These are phyloP conservation scores for Neocucurbitaria cava DNA, from an alignment of 2,329 filamentous ascomycete species.

Conservation along the genomic window DNA sequence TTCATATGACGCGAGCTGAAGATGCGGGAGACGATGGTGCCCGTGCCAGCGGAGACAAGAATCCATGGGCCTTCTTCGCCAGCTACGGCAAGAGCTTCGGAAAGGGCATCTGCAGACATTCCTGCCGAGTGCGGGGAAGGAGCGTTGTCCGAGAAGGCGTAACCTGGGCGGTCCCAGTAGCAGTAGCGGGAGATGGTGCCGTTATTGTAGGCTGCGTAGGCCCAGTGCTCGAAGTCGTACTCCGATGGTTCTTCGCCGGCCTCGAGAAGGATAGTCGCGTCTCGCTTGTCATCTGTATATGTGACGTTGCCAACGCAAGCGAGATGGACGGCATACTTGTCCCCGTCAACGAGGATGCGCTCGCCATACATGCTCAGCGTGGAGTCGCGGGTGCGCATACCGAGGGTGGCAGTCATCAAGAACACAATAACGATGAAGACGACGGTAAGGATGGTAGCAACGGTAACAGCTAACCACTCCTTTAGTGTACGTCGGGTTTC, in stretches of 20 bases:
- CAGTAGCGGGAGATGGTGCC: slow-evolving; percentile 89
- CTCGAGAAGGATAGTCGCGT: slow-evolving; percentile 87
- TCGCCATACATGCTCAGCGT: slow-evolving; percentile 76
- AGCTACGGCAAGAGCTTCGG: slow-evolving; percentile 80
- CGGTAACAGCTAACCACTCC: slow-evolving; percentile 83
- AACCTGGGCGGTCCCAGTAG: slow-evolving; percentile 91
- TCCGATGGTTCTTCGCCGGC: slow-evolving; percentile 82
- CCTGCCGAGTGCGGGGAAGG: slow-evolving; percentile 92
- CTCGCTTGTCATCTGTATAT: slow-evolving; percentile 60
- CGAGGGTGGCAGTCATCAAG: slow-evolving; percentile 79
- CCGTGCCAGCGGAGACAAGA: slow-evolving; percentile 83
- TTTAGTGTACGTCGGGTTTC: slow-evolving; percentile 82
- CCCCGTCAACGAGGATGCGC: slow-evolving; percentile 78
- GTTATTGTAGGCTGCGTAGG: slow-evolving; percentile 76
- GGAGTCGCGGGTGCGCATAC: slow-evolving; percentile 80
- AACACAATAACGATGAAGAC: slow-evolving; percentile 72
- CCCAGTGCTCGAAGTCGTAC: slow-evolving; percentile 79
- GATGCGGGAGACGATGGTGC: slow-evolving; percentile 87
- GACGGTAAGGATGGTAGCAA: slow-evolving; percentile 74
- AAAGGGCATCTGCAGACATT: slow-evolving; percentile 88
- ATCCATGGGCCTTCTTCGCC: slow-evolving; percentile 91
- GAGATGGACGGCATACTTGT: slow-evolving; percentile 87
- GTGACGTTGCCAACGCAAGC: slow-evolving; percentile 78
- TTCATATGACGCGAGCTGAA: slow-evolving; percentile 83
- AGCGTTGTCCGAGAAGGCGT: slow-evolving; percentile 88